Evolutionary conservation across 768 basidiomycete genomes (phyloP).

Genomic region (Termitomyces sp.): DNA sequence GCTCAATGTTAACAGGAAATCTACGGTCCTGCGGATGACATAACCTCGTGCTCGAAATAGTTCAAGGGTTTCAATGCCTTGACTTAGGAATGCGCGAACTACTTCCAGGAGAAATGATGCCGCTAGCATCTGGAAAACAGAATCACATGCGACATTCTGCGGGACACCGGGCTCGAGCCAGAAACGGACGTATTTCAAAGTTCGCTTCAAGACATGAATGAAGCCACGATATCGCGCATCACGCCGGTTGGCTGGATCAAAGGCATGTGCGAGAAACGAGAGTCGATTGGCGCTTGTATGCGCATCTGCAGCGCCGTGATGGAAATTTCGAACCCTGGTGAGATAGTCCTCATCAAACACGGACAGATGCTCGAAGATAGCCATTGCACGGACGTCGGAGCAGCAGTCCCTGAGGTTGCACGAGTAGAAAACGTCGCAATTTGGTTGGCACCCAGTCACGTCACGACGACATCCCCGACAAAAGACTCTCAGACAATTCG

Average conservation of each 20-base stretch:
- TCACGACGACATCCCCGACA: constrained; percentile 5
- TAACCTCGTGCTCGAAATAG: background rate
- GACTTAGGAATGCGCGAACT: background rate
- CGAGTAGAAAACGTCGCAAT: background rate
- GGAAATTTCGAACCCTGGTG: background rate
- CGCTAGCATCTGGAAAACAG: background rate
- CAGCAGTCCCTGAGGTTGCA: constrained; percentile 7
- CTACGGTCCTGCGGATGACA: background rate
- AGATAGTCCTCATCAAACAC: constrained; percentile 5
- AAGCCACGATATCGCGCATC: background rate
- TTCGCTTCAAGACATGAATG: constrained; percentile 1
- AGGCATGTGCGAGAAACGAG: background rate
- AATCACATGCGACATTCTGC: background rate
- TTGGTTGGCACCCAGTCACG: background rate
- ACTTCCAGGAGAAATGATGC: constrained; percentile 1
- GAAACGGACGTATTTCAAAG: constrained; percentile 5
- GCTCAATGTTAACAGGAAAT: background rate
- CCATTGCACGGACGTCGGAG: constrained; percentile 8
- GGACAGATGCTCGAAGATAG: constrained; percentile 7
- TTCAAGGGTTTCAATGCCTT: background rate
- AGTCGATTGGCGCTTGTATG: background rate
- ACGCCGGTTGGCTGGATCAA: background rate
- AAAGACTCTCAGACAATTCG: background rate
- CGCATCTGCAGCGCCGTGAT: background rate
- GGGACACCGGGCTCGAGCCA: constrained; percentile 3